These are phyloP conservation scores for Fagopyrum homotropicum DNA, from an alignment of 148 eudicot genomes.

Conservation along the genomic window DNA sequence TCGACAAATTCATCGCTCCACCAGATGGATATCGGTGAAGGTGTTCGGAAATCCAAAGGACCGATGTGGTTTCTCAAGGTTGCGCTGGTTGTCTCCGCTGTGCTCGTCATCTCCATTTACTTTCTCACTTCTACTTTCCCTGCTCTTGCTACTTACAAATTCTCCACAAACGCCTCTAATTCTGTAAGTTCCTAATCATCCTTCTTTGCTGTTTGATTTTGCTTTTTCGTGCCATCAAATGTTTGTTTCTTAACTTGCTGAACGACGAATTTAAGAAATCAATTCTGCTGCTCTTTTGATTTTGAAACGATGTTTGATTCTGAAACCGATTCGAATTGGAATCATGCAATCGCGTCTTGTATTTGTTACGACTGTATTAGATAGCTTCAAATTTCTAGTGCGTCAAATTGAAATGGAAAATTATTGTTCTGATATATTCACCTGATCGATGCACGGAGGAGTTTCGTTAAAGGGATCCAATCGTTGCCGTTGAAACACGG, in stretches of 20 bases:
- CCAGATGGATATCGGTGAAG: not conserved
- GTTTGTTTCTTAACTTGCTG: not conserved
- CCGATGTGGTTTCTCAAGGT: constrained; percentile 1
- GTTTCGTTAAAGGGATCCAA: no score
- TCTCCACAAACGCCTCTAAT: not conserved
- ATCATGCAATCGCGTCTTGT: not conserved
- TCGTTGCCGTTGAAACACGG: no score
- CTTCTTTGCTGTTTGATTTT: not conserved
- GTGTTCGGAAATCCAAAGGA: not conserved
- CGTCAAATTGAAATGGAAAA: not conserved
- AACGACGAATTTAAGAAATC: not conserved
- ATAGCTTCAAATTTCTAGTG: not conserved
- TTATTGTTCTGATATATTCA: no score
- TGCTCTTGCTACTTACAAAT: constrained; percentile 1
- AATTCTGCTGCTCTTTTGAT: not conserved
- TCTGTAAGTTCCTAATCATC: not conserved
- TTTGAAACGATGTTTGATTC: not conserved
- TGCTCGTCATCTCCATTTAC: not conserved
- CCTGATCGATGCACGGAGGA: no score
- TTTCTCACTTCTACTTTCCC: not conserved
- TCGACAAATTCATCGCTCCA: not conserved
- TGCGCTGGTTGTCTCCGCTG: constrained; percentile 1
- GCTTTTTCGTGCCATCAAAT: not conserved
- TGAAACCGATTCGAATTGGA: not conserved
- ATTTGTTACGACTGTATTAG: not conserved